Conservation (phyloP, 768 basidiomycete species). For the Strobilomyces echinocephalus region DNA sequence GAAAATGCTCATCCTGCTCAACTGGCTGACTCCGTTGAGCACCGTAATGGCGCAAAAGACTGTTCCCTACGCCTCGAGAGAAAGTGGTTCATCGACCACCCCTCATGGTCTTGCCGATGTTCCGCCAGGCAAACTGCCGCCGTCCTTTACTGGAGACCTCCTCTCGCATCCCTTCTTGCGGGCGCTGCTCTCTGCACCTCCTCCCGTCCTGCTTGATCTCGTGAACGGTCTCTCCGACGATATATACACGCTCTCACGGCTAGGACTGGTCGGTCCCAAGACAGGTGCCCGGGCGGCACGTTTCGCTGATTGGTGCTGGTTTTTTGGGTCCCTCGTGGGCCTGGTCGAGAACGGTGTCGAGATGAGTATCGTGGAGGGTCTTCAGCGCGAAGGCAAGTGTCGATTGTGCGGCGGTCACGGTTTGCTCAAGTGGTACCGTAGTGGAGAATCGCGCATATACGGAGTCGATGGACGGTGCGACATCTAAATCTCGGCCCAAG, state of each 20-base stretch:
- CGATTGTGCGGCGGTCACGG: background rate
- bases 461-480: constrained; percentile 69
- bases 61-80: constrained; percentile 56
- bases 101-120: constrained; percentile 21
- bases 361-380: constrained; percentile 59
- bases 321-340: constrained; percentile 71
- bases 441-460: constrained; percentile 70
- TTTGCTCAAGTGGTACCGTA: constrained; percentile 25
- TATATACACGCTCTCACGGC: constrained; percentile 64
- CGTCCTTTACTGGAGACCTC: constrained; percentile 17
- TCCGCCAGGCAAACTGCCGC: constrained; percentile 1
- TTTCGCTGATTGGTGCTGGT: constrained; percentile 86
- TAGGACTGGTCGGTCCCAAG: constrained; percentile 64
- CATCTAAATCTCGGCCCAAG: constrained; percentile 63
- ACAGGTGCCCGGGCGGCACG: constrained; percentile 66
- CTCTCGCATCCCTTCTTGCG: constrained; percentile 63
- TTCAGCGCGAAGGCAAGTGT: constrained; percentile 56
- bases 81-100: constrained; percentile 19
- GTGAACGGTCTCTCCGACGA: constrained; percentile 74
- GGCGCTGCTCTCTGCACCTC: constrained; percentile 72
- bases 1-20: constrained; percentile 77
- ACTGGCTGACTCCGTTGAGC: constrained; percentile 76
- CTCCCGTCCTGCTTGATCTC: constrained; percentile 76
- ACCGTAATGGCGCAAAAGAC: constrained; percentile 66
- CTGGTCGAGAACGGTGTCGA: constrained; percentile 83